These are phyloP conservation scores for Ogataea sp. DNA, from an alignment of 805 yeast species.

Conservation along the genomic window DNA sequence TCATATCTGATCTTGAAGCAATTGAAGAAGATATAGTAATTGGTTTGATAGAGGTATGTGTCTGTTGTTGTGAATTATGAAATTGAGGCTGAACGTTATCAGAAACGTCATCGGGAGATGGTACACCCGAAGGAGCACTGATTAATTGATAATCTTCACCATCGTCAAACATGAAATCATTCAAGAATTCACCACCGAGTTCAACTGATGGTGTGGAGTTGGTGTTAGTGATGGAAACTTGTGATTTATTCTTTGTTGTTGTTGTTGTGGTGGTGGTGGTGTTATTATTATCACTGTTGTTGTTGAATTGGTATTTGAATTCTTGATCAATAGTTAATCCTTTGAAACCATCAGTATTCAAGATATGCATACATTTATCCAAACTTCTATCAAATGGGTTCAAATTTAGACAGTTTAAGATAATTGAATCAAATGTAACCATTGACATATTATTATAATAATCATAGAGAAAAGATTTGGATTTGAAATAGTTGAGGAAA, in stretches of 20 bases:
- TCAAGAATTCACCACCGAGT: slow-evolving; percentile 21
- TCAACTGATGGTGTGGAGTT: slow-evolving; percentile 4
- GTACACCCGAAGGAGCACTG: not conserved
- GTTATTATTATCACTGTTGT: not conserved
- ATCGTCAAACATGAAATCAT: slow-evolving; percentile 25
- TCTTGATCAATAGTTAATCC: slow-evolving; percentile 44
- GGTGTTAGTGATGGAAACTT: not conserved
- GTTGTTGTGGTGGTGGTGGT: slow-evolving; percentile 7
- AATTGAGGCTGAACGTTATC: not conserved
- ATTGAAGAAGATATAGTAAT: not conserved
- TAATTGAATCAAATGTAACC: slow-evolving; percentile 31
- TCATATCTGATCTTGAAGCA: not conserved
- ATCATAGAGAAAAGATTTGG: slow-evolving; percentile 36
- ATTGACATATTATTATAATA: slow-evolving; percentile 39
- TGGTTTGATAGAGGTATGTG: not conserved
- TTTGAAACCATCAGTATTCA: slow-evolving; percentile 23
- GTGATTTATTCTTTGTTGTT: slow-evolving; percentile 1
- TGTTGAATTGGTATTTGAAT: slow-evolving; percentile 19
- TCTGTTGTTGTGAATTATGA: not conserved
- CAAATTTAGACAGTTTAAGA: slow-evolving; percentile 31
- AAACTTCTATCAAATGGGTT: slow-evolving; percentile 33
- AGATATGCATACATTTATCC: slow-evolving; percentile 24
- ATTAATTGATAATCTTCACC: not conserved
- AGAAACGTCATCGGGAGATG: not conserved
- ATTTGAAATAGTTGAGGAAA: slow-evolving; percentile 33